These are phyloP conservation scores for Thymus quinquecostatus DNA, from an alignment of 257 asterid genomes.

Conservation along the genomic window DNA sequence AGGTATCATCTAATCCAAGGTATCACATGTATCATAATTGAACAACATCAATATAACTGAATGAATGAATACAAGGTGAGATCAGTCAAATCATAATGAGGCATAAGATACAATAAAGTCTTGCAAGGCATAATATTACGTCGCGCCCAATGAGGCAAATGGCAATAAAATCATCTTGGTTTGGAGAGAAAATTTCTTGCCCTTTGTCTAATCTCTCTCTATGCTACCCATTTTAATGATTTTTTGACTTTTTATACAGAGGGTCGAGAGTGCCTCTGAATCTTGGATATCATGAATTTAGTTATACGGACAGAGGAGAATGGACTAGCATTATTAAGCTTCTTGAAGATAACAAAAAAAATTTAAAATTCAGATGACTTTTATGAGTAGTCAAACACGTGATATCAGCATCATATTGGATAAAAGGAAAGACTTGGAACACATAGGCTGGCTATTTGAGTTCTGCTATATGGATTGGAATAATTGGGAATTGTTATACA, in stretches of 20 bases:
- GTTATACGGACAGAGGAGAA: neutral
- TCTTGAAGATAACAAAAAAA: neutral
- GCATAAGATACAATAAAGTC: conserved; percentile 24
- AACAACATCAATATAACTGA: conserved; percentile 26
- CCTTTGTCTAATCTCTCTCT: neutral
- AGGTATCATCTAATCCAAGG: conserved; percentile 71
- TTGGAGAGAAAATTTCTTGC: neutral
- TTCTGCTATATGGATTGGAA: no score
- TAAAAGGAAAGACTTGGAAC: neutral
- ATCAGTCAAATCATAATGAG: conserved; percentile 9
- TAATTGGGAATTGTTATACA: neutral
- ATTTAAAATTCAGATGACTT: neutral
- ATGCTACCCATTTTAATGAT: neutral
- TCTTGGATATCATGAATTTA: neutral
- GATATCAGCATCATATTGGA: neutral
- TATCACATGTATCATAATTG: conserved; percentile 28
- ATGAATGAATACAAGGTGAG: conserved; percentile 15
- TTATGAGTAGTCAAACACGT: neutral
- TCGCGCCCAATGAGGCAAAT: no score
- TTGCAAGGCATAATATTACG: conserved; percentile 10
- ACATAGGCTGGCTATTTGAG: neutral
- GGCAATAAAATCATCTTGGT: conserved; percentile 10
- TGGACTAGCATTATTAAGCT: neutral
- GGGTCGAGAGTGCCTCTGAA: neutral
- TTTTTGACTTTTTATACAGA: neutral